Evolutionary conservation across 139 green algal genomes (phyloP).

Genomic region (Coelastrella sp.): DNA sequence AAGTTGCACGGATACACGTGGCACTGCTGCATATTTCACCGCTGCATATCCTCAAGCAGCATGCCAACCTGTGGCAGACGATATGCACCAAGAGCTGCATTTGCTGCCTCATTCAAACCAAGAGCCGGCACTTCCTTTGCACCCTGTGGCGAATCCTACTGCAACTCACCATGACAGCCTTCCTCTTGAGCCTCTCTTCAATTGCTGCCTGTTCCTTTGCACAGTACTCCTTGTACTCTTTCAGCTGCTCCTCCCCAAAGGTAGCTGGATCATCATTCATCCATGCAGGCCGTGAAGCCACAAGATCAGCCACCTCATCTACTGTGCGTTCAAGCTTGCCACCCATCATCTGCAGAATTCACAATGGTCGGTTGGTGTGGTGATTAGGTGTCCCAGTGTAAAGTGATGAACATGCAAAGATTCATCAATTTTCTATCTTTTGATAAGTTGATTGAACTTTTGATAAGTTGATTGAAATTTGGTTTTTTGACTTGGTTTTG

Average conservation of each 20-base stretch:
- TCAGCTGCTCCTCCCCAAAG: slow-evolving; percentile 48
- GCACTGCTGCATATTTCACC: too few species aligned
- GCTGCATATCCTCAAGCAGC: too few species aligned
- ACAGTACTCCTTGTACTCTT: slow-evolving; percentile 47
- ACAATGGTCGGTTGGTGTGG: background rate
- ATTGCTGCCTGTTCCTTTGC: slow-evolving; percentile 47
- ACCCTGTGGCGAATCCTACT: too few species aligned
- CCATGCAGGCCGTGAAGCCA: slow-evolving; percentile 31
- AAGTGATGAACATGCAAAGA: too few species aligned
- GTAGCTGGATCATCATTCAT: slow-evolving; percentile 30
- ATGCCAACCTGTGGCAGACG: too few species aligned
- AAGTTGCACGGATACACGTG: too few species aligned
- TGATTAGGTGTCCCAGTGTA: background rate
- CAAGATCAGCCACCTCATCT: slow-evolving; percentile 46
- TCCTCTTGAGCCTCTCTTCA: slow-evolving; percentile 46
- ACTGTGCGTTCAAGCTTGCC: slow-evolving; percentile 11
- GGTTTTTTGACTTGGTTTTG: too few species aligned
- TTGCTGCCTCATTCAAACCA: too few species aligned
- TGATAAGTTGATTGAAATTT: too few species aligned
- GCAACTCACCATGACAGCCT: slow-evolving; percentile 41
- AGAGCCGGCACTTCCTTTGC: background rate
- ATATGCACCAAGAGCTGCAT: too few species aligned
- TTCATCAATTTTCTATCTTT: too few species aligned
- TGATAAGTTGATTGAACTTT: too few species aligned
- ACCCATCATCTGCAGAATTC: slow-evolving; percentile 36